Base-by-base conservation (phyloP, 1,284 basidiomycete species). In the Trichosporon faecale region DNA sequence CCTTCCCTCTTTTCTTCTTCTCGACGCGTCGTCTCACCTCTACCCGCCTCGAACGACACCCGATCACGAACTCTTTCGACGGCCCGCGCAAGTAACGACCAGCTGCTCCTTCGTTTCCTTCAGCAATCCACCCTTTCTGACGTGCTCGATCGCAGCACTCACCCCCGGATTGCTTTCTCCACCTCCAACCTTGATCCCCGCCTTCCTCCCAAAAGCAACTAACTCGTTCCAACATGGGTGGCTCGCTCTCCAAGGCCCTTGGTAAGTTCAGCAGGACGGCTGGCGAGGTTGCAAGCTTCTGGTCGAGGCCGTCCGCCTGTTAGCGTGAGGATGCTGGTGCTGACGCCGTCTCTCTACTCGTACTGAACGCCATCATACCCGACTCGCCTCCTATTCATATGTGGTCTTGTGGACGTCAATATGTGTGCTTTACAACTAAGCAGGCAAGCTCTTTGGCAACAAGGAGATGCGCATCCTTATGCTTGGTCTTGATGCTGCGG, bases 401-500 rank as follows among this genome's bases (percentile, higher is more conserved):
- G n/a, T 23, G 57, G 29, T 31, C 27, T n/a, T 18, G 16, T 23
- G 27, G 57, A 61, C 57, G 57, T 61, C 21, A n/a, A 21, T 27
- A 23, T 55, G 2, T 63, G 2, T 35, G 11, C 37, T 63, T 46
- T 64, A 33, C 14, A 23, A 25, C 55, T 31, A 35, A 29, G 9
- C 66, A 86, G 85, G 83, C 73, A 85, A 84, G 76, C 71, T 89
- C 73, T 89, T 89, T 78, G 88, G 88, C 69, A 89, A 88, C 84
- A 88, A 88, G 83, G 88, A 89, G 82, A 88, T 89, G 87, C 84
- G 88, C 68, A 86, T 88, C 72, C 80, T 88, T 74, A 88, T 88
- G 95, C 86, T 98, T 78, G 95, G 95, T 70, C 88, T 98, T 75
- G 95, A 98, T 83, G 95, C 95, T 67, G 95, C 95, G 68, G 95